Conservation (phyloP, 2,329 filamentous ascomycete species). For the Pseudogymnoascus sp. region DNA sequence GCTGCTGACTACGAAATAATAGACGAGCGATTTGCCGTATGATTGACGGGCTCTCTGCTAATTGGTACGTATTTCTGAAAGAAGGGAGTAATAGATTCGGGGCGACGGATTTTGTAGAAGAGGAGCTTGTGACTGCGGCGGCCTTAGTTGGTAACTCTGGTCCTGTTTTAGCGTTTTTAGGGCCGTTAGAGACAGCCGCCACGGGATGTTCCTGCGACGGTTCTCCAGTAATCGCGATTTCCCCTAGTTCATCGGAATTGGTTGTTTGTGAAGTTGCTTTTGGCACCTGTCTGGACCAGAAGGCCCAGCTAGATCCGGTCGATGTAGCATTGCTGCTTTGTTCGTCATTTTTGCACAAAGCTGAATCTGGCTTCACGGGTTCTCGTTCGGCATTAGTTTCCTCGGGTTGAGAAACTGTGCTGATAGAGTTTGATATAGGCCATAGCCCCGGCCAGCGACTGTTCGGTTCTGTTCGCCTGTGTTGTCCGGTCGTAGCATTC, state of each 20-base stretch:
- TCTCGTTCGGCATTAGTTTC: conserved; percentile 26
- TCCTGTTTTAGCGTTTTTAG: background rate
- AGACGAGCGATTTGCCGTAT: conserved; percentile 57
- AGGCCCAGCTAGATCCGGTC: conserved; percentile 65
- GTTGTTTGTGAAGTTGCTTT: conserved; percentile 15
- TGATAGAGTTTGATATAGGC: conserved; percentile 19
- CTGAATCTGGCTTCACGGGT: conserved; percentile 35
- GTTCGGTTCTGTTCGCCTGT: background rate
- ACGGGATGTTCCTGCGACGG: conserved; percentile 43
- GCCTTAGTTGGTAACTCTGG: background rate
- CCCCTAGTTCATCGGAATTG: conserved; percentile 28
- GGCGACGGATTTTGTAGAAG: conserved; percentile 28
- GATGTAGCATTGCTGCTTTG: conserved; percentile 29
- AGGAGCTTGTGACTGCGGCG: conserved; percentile 12
- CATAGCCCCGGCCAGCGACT: conserved; percentile 15
- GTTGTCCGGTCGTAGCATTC: background rate
- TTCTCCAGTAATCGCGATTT: conserved; percentile 50
- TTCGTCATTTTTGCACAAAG: conserved; percentile 31
- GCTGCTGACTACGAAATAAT: conserved; percentile 46
- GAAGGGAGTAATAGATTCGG: conserved; percentile 62
- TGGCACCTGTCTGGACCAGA: conserved; percentile 53
- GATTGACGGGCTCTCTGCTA: conserved; percentile 61
- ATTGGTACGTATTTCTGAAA: conserved; percentile 59
- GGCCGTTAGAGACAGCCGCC: conserved; percentile 14
- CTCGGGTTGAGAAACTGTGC: conserved; percentile 9